Evolutionary conservation across 306 rosid genomes (phyloP), one percentile per base, ranked within the genome.

Genomic region (Vicia sativa): DNA sequence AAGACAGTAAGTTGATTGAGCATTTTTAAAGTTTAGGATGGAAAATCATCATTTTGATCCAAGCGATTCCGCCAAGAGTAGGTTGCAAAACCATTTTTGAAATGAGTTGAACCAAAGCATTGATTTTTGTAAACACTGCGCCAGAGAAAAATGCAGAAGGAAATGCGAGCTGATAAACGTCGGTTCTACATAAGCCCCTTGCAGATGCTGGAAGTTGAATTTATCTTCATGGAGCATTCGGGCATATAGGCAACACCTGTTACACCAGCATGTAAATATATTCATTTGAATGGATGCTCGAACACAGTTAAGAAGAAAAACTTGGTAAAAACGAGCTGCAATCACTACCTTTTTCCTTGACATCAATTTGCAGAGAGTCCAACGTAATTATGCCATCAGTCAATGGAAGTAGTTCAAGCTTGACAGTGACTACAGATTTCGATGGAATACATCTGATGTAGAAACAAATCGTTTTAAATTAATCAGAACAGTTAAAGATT

Each of bases 361-460:
- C 96, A 71, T 85, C 82, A 79, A 95, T 85, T 70, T 90, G 97
- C 62, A 95, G 65, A 5, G 97, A 79, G 78, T 95, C 96, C 14
- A 95, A 84, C 0, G 87, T 84, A 79, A 95, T 89, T 79, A 90
- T 84, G 76, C 96, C 99, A 78, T 85, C 87, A 7, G 97, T 95
- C 79, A 95, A 71, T 23, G 99, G 99, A 74, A 95, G 99, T 53
- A 95, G 84, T 84, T 87, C 96, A 69, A 95, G 89, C 85, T 88
- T 90, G 85, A 91, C 65, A 65, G 99, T 87, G 67, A 89, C 83
- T 15, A 78, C 79, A 62, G 99, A 95, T 64, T 79, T 91, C 43
- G 97, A 68, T 55, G 97, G 97, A 74, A 87, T 83, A 58, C 87
- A 81, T 77, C 99, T 95, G 86, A 58, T 68, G 66, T 11, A 25